Percentiles rank a stretch among this genome's conserved stretches.
These are phyloP conservation scores for Cercospora zeina DNA, from an alignment of 2,329 filamentous ascomycete genomes.

Conservation along the genomic window DNA sequence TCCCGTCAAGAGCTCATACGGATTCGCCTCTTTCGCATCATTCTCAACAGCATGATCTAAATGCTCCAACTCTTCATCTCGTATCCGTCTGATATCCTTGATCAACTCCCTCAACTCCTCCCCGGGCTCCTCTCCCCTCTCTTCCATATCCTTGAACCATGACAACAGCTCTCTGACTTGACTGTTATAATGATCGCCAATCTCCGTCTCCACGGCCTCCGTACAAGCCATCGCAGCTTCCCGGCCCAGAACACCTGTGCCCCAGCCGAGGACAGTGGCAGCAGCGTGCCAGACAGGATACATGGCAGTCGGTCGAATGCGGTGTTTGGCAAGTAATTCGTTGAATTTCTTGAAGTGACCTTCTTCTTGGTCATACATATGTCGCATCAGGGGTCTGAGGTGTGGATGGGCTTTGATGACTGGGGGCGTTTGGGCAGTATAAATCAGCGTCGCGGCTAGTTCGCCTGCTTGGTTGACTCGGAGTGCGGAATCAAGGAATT, in stretches of 20 bases:
- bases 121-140: slow-evolving; percentile 75
- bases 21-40: slow-evolving; percentile 84
- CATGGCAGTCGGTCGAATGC: slow-evolving; percentile 86
- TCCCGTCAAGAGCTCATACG: slow-evolving; percentile 84
- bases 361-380: slow-evolving; percentile 98
- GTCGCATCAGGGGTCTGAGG: slow-evolving; percentile 84
- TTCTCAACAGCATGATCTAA: slow-evolving; percentile 92
- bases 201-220: slow-evolving; percentile 97
- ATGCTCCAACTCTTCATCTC: slow-evolving; percentile 96
- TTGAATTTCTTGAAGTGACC: slow-evolving; percentile 88
- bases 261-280: slow-evolving; percentile 81
- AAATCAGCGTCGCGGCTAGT: slow-evolving; percentile 93
- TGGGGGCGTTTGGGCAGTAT: slow-evolving; percentile 82
- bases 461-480: slow-evolving; percentile 98
- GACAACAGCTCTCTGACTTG: slow-evolving; percentile 80
- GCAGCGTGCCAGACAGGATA: slow-evolving; percentile 85
- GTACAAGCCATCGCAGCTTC: slow-evolving; percentile 99
- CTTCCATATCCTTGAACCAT: slow-evolving; percentile 76
- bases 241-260: slow-evolving; percentile 81
- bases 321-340: slow-evolving; percentile 75
- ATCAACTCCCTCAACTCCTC: slow-evolving; percentile 74
- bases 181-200: slow-evolving; percentile 91
- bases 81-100: slow-evolving; percentile 72
- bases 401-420: slow-evolving; percentile 79
- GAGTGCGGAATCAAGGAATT: slow-evolving; percentile 76